Evolutionary conservation across 176 grass and related monocot genomes (phyloP).

Genomic region (Aechmea fasciata): DNA sequence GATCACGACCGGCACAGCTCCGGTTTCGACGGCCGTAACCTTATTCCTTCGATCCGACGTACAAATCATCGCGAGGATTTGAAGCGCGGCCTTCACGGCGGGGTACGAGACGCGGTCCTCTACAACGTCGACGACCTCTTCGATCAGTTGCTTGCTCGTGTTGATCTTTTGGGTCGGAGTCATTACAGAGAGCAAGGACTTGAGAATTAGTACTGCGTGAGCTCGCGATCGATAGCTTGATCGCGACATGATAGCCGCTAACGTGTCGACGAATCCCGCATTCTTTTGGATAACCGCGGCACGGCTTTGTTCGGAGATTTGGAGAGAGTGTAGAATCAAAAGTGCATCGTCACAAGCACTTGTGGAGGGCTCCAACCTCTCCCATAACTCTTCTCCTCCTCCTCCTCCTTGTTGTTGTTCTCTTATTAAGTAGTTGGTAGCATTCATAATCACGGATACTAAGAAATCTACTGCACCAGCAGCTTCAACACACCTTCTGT

Average conservation of each 20-base stretch:
- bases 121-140: constrained; percentile 30
- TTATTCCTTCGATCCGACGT: constrained; percentile 43
- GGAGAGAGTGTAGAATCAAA: constrained; percentile 52
- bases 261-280: constrained; percentile 19
- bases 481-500: constrained; percentile 42
- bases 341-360: constrained; percentile 36
- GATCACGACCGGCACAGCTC: constrained; percentile 40
- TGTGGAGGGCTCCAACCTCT: constrained; percentile 12
- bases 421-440: not conserved
- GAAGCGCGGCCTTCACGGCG: constrained; percentile 49
- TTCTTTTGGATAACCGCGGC: constrained; percentile 23
- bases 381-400: constrained; percentile 13
- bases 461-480: constrained; percentile 39
- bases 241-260: constrained; percentile 37
- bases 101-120: constrained; percentile 29
- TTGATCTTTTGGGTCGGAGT: constrained; percentile 24
- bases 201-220: constrained; percentile 39
- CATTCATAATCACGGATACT: constrained; percentile 32
- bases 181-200: constrained; percentile 28
- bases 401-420: not conserved
- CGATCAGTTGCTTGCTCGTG: constrained; percentile 30
- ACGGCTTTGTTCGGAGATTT: constrained; percentile 34
- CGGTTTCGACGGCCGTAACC: constrained; percentile 48
- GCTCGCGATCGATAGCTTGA: constrained; percentile 44
- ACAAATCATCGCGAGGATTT: constrained; percentile 37